These are phyloP conservation scores for Pyrenophora tritici-repentis DNA, from an alignment of 2,329 filamentous ascomycete species.

Conservation along the genomic window DNA sequence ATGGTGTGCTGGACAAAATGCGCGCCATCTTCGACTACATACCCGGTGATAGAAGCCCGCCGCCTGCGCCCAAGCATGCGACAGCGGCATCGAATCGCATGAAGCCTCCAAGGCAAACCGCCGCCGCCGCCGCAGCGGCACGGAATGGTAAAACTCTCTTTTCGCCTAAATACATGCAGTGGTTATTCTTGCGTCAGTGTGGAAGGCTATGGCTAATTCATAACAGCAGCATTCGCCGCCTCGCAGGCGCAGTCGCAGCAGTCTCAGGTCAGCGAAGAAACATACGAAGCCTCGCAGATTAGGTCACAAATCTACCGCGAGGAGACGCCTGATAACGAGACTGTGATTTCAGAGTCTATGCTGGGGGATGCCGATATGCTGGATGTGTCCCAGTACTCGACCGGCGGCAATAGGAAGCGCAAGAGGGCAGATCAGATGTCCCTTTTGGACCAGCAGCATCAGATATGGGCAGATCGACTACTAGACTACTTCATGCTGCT, in stretches of 20 bases:
- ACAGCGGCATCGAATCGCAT: slow-evolving; percentile 73
- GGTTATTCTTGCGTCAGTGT: slow-evolving; percentile 3
- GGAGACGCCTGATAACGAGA: slow-evolving; percentile 81
- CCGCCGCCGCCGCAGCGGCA: slow-evolving; percentile 56
- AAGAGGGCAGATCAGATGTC: slow-evolving; percentile 74
- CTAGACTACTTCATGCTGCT: slow-evolving; percentile 94
- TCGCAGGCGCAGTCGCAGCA: slow-evolving; percentile 44
- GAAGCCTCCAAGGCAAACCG: slow-evolving; percentile 71
- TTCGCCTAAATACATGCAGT: slow-evolving; percentile 38
- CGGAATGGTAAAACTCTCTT: slow-evolving; percentile 37
- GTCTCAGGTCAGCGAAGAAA: slow-evolving; percentile 58
- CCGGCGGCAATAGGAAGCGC: slow-evolving; percentile 65
- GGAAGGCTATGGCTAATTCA: slow-evolving; percentile 5
- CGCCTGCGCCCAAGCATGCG: slow-evolving; percentile 89
- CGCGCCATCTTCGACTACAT: slow-evolving; percentile 87
- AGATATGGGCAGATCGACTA: slow-evolving; percentile 88
- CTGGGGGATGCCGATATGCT: slow-evolving; percentile 81
- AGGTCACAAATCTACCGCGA: slow-evolving; percentile 69
- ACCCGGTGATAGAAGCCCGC: slow-evolving; percentile 83
- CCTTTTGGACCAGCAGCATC: slow-evolving; percentile 78
- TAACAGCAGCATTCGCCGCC: slow-evolving; percentile 25
- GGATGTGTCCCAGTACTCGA: slow-evolving; percentile 68
- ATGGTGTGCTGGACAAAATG: slow-evolving; percentile 83
- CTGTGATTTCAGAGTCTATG: slow-evolving; percentile 81
- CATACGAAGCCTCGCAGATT: slow-evolving; percentile 66